A percentile compares a stretch with the other conserved stretches of the same genome.
These are phyloP conservation scores for Hymenoscyphus occultus DNA, from an alignment of 2,329 filamentous ascomycete genomes.

Conservation along the genomic window DNA sequence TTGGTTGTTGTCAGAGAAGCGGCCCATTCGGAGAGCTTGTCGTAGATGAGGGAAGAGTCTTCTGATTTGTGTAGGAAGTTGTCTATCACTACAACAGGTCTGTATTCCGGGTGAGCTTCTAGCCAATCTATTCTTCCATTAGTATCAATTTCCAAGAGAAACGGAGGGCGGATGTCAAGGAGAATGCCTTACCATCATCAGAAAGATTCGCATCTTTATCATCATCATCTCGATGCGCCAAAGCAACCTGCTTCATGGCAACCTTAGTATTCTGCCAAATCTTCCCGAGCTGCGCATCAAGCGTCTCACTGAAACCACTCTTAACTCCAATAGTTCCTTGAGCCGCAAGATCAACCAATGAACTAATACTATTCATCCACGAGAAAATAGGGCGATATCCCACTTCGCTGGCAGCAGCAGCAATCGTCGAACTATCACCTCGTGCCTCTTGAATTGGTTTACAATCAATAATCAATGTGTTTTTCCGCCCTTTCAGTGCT, in stretches of 20 bases:
- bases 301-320: conserved; percentile 87
- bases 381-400: conserved; percentile 93
- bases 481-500: conserved; percentile 69
- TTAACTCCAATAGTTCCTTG: conserved; percentile 94
- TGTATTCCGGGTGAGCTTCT: conserved; percentile 79
- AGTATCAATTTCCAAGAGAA: not conserved
- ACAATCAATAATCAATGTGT: conserved; percentile 86
- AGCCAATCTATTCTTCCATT: conserved; percentile 57
- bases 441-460: conserved; percentile 88
- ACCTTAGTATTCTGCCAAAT: conserved; percentile 81
- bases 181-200: conserved; percentile 56
- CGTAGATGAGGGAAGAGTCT: conserved; percentile 63
- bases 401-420: conserved; percentile 74
- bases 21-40: conserved; percentile 86
- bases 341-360: conserved; percentile 85
- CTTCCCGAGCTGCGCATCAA: conserved; percentile 85
- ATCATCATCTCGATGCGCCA: conserved; percentile 65
- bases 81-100: conserved; percentile 84
- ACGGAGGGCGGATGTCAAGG: not conserved
- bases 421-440: conserved; percentile 83
- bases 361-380: conserved; percentile 93
- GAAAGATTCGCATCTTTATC: conserved; percentile 70
- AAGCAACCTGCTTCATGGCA: conserved; percentile 74
- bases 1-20: conserved; percentile 82
- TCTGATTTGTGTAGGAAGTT: conserved; percentile 84